A percentile compares a stretch with the other conserved stretches of the same genome.
These are phyloP conservation scores for Mortierella hygrophila DNA, from an alignment of 192 early-diverging fungal genomes.

Conservation along the genomic window DNA sequence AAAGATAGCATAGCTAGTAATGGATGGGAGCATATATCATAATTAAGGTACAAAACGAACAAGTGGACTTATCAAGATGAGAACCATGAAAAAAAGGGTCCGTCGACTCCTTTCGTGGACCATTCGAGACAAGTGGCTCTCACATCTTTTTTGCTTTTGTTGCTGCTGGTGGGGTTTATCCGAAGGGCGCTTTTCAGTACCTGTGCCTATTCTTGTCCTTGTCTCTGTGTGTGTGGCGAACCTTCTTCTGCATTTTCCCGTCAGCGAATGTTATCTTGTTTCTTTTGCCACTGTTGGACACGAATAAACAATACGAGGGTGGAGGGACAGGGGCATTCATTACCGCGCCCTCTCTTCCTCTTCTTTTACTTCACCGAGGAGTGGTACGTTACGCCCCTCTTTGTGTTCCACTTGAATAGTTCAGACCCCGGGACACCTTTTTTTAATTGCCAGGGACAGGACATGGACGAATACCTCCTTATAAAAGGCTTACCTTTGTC, in stretches of 20 bases:
- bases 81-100: not conserved
- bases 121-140: not conserved
- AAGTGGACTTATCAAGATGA: not conserved
- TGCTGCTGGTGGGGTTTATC: not conserved
- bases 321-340: no score
- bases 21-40: not conserved
- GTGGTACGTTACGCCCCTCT: no score
- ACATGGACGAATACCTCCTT: not conserved
- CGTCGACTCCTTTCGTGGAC: not conserved
- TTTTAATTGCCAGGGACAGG: not conserved
- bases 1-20: not conserved
- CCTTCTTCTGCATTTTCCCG: not conserved
- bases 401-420: not conserved
- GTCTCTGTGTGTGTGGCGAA: not conserved
- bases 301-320: no score
- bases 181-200: not conserved
- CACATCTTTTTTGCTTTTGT: not conserved
- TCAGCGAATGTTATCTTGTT: not conserved
- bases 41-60: not conserved
- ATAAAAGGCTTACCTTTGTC: not conserved
- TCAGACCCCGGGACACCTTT: not conserved
- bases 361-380: no score
- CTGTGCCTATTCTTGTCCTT: not conserved
- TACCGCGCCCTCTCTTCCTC: no score
- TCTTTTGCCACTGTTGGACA: no score